Base-by-base conservation (phyloP, 1,284 basidiomycete genomes). In the Tylopilus orsonianus region DNA sequence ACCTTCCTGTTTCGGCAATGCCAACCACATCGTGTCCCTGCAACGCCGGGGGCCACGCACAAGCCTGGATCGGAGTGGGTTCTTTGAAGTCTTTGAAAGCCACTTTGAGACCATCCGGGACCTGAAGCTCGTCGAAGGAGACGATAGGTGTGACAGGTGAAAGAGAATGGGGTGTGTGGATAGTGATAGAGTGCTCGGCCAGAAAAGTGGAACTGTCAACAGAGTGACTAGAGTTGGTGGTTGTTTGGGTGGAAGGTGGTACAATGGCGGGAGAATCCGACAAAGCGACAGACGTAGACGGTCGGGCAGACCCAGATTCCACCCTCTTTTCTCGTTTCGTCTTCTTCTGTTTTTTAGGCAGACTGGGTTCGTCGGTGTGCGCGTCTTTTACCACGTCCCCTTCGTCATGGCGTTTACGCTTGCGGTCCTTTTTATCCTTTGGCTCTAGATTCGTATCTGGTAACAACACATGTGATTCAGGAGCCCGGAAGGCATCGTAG, bases 1-100 rank as follows among this genome's bases (percentile, higher is more conserved):
- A 85, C 84, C 83, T 93, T 58, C 95, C 97, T 2, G 96, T 99
- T 75, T 99, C 95, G 13, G 97, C 96, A 54, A 99, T 94, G 50
- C 96, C 96, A 29, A 99, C 87, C 0, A 97, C 90, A 67, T 98
- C 94, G 23, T 80, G 78, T 4, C 91, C 90, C 44, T 79, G 76
- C 24, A 98, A 73, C 6, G 92, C 80, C 16, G 91, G 85, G 4
- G 94, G 93, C 96, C 96, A 99, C 27, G 94, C 87, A 61, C 93
- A 97, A 5, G 93, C 87, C 68, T 99, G 96, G 50, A 99, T 95
- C 0, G 96, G 93, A 0, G 95, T 97, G 0, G 97, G 97, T 59
- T 90, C 85, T 50, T 85, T 80, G 74, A 96, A 99, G 8, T 76
- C 71, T 49, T 68, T 70, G 52, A 93, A 86, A 18, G 83, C 88